Evolutionary conservation across 2,329 filamentous ascomycete species (phyloP).

Genomic region (Thielaviopsis populi): DNA sequence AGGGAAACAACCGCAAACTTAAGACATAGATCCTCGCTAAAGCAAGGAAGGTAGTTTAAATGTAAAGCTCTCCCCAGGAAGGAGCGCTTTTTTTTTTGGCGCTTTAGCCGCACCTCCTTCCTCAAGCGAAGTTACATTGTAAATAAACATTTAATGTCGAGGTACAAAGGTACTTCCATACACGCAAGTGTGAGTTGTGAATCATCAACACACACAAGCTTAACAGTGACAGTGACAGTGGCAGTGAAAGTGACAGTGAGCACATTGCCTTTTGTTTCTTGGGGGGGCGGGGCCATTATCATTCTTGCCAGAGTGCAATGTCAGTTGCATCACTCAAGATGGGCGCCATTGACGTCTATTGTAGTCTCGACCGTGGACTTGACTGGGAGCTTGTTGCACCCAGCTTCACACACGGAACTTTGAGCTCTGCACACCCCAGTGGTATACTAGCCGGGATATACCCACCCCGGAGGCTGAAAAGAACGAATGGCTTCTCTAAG

Average conservation of each 20-base stretch:
- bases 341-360: no score
- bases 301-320: no score
- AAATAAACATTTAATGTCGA: no score
- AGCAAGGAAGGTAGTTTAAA: not conserved
- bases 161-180: no score
- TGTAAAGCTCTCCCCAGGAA: no score
- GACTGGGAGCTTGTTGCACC: not conserved
- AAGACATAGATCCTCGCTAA: not conserved
- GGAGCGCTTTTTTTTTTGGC: not conserved
- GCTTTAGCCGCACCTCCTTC: not conserved
- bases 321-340: no score
- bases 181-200: not conserved
- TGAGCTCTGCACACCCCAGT: not conserved
- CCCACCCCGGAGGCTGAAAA: not conserved
- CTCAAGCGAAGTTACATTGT: no score
- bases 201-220: not conserved
- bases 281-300: no score
- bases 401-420: not conserved
- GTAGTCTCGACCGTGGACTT: not conserved
- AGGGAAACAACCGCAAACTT: no score
- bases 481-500: not conserved
- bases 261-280: not conserved
- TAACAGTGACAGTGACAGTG: no score
- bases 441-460: slow-evolving; percentile 1
- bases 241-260: not conserved